These are phyloP conservation scores for Astragalus membranaceus DNA, from an alignment of 306 rosid species.

Conservation along the genomic window DNA sequence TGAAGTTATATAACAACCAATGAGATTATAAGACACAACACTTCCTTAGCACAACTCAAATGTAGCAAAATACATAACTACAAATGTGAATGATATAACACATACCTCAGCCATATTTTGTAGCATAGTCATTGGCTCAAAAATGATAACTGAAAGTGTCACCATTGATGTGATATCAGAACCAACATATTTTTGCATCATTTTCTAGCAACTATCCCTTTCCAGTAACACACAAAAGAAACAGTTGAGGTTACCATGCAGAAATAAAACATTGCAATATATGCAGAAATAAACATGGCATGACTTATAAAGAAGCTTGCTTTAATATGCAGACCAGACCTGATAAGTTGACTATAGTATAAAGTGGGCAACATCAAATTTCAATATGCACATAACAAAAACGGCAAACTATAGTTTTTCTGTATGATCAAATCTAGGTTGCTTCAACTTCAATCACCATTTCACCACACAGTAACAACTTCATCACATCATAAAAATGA, in stretches of 20 bases:
- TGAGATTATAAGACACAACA: conserved; percentile 5
- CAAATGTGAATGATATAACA: conserved; percentile 4
- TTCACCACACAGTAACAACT: too few species aligned
- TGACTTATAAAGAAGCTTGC: background rate
- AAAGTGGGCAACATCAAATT: background rate
- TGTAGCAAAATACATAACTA: background rate
- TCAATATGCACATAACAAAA: conserved; percentile 12
- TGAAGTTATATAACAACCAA: background rate
- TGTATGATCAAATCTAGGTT: too few species aligned
- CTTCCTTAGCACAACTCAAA: conserved; percentile 4
- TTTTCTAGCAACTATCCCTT: too few species aligned
- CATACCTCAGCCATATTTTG: conserved; percentile 96
- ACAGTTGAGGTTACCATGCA: conserved; percentile 9
- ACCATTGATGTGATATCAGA: too few species aligned
- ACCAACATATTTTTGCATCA: too few species aligned
- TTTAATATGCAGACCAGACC: background rate
- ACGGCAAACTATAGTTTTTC: too few species aligned
- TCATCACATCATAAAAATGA: too few species aligned
- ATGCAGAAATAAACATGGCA: background rate
- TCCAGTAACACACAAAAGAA: conserved; percentile 5
- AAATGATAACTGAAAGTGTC: too few species aligned
- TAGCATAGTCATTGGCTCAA: conserved; percentile 92
- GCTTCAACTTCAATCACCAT: too few species aligned
- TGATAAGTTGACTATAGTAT: background rate
- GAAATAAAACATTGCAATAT: background rate